phyloP scores from a whole-genome alignment of 2,329 filamentous ascomycete genomes.

The Sclerotiophoma versabilis region DNA sequence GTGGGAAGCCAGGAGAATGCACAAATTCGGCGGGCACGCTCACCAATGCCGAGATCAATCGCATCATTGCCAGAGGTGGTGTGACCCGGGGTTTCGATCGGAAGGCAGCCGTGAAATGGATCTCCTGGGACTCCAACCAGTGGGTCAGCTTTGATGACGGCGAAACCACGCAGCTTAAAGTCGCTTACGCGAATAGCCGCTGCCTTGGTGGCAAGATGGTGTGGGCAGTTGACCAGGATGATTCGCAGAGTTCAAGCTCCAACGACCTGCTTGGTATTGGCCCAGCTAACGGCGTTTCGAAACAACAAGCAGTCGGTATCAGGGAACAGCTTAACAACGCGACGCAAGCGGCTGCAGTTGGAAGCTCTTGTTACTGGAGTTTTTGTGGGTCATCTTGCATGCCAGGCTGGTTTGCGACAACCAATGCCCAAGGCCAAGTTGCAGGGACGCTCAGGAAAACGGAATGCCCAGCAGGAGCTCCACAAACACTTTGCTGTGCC shows the following conservation, averaged over 20 bases:
- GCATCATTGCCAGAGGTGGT: conserved; percentile 30
- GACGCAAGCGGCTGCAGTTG: neutral
- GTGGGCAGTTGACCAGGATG: neutral
- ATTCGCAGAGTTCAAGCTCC: neutral
- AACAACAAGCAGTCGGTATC: neutral
- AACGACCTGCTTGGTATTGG: neutral
- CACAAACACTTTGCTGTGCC: neutral
- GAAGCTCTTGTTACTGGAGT: neutral
- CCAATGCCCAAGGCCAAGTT: neutral
- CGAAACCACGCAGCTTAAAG: conserved; percentile 57
- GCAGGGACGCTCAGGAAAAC: neutral
- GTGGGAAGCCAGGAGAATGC: conserved; percentile 26
- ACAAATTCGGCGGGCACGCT: conserved; percentile 41
- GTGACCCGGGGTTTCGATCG: conserved; percentile 20
- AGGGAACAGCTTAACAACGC: neutral
- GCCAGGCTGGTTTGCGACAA: neutral
- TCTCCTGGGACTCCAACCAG: conserved; percentile 33
- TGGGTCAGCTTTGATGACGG: conserved; percentile 39
- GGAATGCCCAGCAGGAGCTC: neutral
- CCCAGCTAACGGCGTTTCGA: neutral
- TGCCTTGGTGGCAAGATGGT: conserved; percentile 8
- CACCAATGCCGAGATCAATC: conserved; percentile 46
- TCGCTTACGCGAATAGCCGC: conserved; percentile 46
- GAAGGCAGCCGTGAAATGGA: conserved; percentile 23
- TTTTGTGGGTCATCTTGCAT: neutral